phyloP scores from a whole-genome alignment of 768 basidiomycete species.

The Pleurotus platypus region DNA sequence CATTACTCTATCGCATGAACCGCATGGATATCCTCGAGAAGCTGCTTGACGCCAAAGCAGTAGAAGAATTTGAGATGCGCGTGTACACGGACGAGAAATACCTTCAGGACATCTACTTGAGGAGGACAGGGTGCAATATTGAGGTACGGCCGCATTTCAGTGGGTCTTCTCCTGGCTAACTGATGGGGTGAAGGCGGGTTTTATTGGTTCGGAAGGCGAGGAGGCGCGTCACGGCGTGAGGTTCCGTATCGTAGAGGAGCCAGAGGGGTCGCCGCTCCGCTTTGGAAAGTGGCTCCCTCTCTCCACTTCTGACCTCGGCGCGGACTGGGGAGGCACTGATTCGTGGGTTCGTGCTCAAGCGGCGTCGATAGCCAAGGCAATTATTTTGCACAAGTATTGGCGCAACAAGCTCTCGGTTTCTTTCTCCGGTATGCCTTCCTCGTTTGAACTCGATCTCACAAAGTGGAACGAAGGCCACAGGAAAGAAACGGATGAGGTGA shows the following conservation, averaged over 20 bases:
- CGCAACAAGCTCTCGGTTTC: neutral
- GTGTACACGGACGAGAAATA: neutral
- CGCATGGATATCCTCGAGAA: neutral
- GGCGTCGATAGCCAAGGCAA: neutral
- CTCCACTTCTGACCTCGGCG: neutral
- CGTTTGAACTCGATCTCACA: neutral
- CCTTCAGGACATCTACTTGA: neutral
- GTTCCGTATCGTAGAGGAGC: neutral
- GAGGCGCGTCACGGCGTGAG: neutral
- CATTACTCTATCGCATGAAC: neutral
- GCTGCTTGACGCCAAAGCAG: neutral
- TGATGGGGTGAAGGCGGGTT: neutral
- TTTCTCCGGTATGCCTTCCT: neutral
- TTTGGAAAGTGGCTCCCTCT: neutral
- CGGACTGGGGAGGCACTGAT: neutral
- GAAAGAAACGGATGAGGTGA: neutral
- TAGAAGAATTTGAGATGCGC: neutral
- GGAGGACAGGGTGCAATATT: neutral
- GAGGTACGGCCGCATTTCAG: neutral
- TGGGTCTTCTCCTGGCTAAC: neutral
- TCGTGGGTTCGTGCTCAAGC: neutral
- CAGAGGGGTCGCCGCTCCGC: neutral
- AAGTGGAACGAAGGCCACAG: neutral
- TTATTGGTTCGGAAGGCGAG: neutral
- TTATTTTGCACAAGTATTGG: neutral